Conservation (phyloP, 2,329 filamentous ascomycete species). For the Tolypocladium ophioglossoides region DNA sequence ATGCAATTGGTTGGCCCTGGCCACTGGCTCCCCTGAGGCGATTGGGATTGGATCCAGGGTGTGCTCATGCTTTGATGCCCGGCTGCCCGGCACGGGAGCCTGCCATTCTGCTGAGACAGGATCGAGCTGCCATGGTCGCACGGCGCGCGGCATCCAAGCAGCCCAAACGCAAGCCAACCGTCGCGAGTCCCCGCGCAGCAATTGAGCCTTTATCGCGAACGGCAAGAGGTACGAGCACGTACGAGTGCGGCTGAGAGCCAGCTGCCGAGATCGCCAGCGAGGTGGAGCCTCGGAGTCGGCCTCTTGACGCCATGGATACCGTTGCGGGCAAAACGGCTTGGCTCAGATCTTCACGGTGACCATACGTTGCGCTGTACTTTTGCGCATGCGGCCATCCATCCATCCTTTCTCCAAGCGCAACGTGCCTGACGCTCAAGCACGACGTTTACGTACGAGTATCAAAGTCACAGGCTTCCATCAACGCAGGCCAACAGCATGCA, state of each 20-base stretch:
- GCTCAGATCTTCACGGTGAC: background rate
- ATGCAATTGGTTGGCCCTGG: background rate
- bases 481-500: background rate
- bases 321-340: background rate
- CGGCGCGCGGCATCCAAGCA: background rate
- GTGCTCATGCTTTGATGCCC: background rate
- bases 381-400: background rate
- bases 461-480: background rate
- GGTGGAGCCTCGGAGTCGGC: background rate
- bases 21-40: background rate
- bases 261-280: background rate
- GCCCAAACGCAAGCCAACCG: background rate
- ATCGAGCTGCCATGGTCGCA: background rate
- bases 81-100: constrained; percentile 2
- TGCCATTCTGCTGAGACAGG: background rate
- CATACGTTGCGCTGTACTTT: background rate
- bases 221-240: background rate
- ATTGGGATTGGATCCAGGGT: background rate
- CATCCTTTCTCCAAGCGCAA: background rate
- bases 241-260: background rate
- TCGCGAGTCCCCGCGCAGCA: background rate
- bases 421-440: background rate
- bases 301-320: background rate
- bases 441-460: background rate
- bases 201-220: background rate